Evolutionary conservation across 2,329 filamentous ascomycete species (phyloP).

Genomic region (Mycosphaerella sp.): DNA sequence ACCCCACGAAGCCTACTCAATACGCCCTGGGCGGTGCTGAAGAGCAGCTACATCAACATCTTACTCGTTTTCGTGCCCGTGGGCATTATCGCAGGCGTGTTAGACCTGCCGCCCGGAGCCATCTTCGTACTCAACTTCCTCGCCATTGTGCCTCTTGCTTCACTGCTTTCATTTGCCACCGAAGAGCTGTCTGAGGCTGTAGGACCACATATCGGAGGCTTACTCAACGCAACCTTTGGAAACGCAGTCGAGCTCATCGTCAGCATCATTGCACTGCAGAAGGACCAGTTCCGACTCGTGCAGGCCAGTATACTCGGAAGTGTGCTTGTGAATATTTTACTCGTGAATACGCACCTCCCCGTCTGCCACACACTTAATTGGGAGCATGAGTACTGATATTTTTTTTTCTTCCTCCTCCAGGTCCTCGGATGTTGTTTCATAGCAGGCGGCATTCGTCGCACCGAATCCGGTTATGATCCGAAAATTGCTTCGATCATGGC

Average conservation of each 20-base stretch:
- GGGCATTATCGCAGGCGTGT: slow-evolving; percentile 60
- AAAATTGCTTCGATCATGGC: slow-evolving; percentile 73
- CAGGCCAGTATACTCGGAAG: slow-evolving; percentile 97
- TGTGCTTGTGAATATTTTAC: slow-evolving; percentile 87
- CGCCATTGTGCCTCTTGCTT: slow-evolving; percentile 68
- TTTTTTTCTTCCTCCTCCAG: too few relatives aligned
- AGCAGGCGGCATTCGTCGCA: slow-evolving; percentile 41
- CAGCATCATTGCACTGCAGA: slow-evolving; percentile 78
- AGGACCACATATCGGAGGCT: slow-evolving; percentile 67
- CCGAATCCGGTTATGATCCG: slow-evolving; percentile 55
- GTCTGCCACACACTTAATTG: too few relatives aligned
- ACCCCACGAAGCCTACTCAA: slow-evolving; percentile 5
- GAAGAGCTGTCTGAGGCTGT: slow-evolving; percentile 68
- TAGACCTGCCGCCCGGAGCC: slow-evolving; percentile 58
- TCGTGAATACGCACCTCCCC: slow-evolving; percentile 38
- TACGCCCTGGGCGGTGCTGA: slow-evolving; percentile 27
- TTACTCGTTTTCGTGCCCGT: slow-evolving; percentile 67
- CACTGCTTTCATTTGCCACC: slow-evolving; percentile 68
- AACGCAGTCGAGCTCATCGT: slow-evolving; percentile 78
- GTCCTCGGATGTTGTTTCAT: slow-evolving; percentile 48
- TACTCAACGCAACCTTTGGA: slow-evolving; percentile 73
- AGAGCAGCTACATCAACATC: slow-evolving; percentile 57
- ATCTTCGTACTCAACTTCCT: slow-evolving; percentile 75
- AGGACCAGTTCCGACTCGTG: slow-evolving; percentile 85
- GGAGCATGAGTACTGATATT: not conserved